These are phyloP conservation scores for Cutaneotrichosporon daszewskae DNA, from an alignment of 1,284 basidiomycete species.

Conservation along the genomic window DNA sequence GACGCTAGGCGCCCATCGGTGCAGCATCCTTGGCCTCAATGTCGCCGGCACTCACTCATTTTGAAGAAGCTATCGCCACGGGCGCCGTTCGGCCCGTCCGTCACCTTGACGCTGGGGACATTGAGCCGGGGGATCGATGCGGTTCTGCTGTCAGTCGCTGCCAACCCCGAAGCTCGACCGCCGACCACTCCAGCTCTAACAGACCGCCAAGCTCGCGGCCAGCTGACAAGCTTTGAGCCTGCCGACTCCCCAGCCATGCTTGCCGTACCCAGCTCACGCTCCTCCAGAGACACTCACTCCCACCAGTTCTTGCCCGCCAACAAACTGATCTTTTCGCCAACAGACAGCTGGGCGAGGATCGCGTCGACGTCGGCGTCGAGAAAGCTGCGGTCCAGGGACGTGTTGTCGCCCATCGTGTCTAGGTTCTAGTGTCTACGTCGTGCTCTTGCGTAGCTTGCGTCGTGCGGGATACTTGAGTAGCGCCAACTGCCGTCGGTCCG, in stretches of 20 bases:
- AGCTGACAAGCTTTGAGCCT: too few species aligned
- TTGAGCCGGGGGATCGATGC: constrained; percentile 30
- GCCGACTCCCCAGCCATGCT: too few species aligned
- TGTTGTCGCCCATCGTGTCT: constrained; percentile 1
- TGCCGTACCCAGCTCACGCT: too few species aligned
- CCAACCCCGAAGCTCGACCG: not conserved
- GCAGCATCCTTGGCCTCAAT: too few species aligned
- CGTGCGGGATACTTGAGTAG: too few species aligned
- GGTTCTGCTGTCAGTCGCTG: constrained; percentile 1
- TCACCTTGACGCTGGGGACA: constrained; percentile 32
- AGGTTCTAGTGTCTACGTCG: too few species aligned
- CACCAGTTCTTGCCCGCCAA: constrained; percentile 33
- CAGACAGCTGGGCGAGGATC: constrained; percentile 8
- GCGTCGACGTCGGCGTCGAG: constrained; percentile 8
- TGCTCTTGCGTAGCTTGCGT: too few species aligned
- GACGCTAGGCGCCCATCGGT: too few species aligned
- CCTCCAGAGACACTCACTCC: constrained; percentile 37
- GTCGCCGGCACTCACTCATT: constrained; percentile 21
- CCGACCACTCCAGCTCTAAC: not conserved
- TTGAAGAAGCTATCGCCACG: constrained; percentile 26
- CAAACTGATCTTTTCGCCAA: constrained; percentile 35
- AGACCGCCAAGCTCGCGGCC: too few species aligned
- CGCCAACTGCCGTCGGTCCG: too few species aligned
- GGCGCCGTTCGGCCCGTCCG: constrained; percentile 30
- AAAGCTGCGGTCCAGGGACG: constrained; percentile 15